Conservation (phyloP, 495 filamentous ascomycete species). For the Chaetomium cochliodes region DNA sequence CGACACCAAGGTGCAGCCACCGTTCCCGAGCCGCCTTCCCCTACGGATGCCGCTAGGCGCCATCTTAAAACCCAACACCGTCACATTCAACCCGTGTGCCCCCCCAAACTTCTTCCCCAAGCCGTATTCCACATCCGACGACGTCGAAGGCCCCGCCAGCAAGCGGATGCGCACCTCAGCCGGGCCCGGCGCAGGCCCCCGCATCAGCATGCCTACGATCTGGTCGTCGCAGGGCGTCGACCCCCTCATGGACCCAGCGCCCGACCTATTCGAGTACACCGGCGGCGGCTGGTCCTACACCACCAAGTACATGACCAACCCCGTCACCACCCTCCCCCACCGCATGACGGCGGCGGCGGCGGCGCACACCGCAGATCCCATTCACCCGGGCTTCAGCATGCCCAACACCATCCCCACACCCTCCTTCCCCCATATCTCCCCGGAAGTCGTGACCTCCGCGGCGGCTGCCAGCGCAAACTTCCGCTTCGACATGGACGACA, state of each 20-base stretch:
- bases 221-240: not conserved
- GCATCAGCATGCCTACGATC: not conserved
- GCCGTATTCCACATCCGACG: not conserved
- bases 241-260: not conserved
- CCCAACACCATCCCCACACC: not conserved
- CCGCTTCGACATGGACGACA: not conserved
- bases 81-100: not conserved
- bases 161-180: constrained; percentile 20
- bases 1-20: constrained; percentile 35
- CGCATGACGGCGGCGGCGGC: constrained; percentile 15
- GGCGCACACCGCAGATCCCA: not conserved
- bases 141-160: not conserved
- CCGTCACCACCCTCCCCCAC: constrained; percentile 11
- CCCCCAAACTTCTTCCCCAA: not conserved
- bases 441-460: no score
- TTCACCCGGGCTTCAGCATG: not conserved
- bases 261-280: constrained; percentile 11
- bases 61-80: not conserved
- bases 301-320: constrained; percentile 10
- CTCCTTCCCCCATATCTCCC: not conserved
- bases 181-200: not conserved
- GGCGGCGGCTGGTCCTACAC: constrained; percentile 11
- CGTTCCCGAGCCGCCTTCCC: constrained; percentile 40
- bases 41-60: constrained; percentile 33
- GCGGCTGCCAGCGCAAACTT: not conserved